A percentile compares a stretch with the other conserved stretches of the same genome.
phyloP scores from a whole-genome alignment of 192 early-diverging fungal species.

The Phlyctochytrium arcticum region DNA sequence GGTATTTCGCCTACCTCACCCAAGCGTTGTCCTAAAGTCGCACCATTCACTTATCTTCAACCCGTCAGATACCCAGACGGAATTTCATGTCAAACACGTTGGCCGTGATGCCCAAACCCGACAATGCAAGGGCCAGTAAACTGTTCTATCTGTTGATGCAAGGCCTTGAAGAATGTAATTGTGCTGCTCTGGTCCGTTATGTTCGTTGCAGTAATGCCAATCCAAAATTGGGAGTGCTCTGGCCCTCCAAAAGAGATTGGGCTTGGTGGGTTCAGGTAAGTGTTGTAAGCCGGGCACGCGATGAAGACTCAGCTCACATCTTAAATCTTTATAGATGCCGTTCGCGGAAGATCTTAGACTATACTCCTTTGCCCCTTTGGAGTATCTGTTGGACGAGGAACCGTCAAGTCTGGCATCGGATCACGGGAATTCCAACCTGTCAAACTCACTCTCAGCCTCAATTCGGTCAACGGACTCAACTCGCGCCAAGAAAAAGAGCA shows the following conservation, averaged over 20 bases:
- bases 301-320: too few species aligned
- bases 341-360: slow-evolving; percentile 63
- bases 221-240: slow-evolving; percentile 62
- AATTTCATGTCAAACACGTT: slow-evolving; percentile 52
- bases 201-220: slow-evolving; percentile 39
- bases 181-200: slow-evolving; percentile 61
- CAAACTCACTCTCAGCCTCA: not conserved
- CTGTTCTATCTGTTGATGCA: slow-evolving; percentile 52
- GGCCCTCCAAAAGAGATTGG: slow-evolving; percentile 30
- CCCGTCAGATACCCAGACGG: slow-evolving; percentile 53
- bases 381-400: slow-evolving; percentile 11
- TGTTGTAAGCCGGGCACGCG: not conserved
- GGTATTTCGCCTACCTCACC: not conserved
- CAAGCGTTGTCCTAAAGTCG: too few species aligned
- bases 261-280: slow-evolving; percentile 12
- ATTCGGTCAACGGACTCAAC: not conserved
- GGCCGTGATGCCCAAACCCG: slow-evolving; percentile 46
- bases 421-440: not conserved
- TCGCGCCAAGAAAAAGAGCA: not conserved
- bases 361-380: slow-evolving; percentile 51
- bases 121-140: slow-evolving; percentile 23
- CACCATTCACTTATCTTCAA: too few species aligned
- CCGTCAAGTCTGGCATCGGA: too few species aligned
- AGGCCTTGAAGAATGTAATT: slow-evolving; percentile 45
- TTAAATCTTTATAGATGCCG: slow-evolving; percentile 45